Conservation (phyloP, 129 eudicot genomes). For the Arctium minus region DNA sequence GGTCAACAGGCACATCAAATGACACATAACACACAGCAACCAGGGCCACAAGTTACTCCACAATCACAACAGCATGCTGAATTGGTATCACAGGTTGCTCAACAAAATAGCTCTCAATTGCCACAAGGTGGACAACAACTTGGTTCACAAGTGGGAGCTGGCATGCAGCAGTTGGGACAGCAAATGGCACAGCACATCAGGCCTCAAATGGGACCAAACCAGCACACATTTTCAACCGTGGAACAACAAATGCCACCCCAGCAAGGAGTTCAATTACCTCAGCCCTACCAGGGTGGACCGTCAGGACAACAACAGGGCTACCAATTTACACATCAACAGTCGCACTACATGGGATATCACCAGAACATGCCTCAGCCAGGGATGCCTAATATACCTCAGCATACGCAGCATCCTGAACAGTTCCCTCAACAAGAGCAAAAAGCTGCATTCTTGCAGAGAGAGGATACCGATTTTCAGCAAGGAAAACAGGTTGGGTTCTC, state of each 20-base stretch:
- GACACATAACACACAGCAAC: conserved; percentile 31
- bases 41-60: conserved; percentile 31
- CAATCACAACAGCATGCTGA: conserved; percentile 38
- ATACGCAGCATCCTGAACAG: conserved; percentile 40
- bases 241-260: conserved; percentile 47
- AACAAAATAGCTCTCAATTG: conserved; percentile 33
- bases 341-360: conserved; percentile 63
- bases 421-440: conserved; percentile 52
- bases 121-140: conserved; percentile 33
- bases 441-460: conserved; percentile 41
- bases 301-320: conserved; percentile 51
- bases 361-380: conserved; percentile 60
- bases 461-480: conserved; percentile 45
- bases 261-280: conserved; percentile 38
- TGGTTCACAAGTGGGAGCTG: conserved; percentile 35
- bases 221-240: conserved; percentile 19
- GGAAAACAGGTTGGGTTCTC: conserved; percentile 44
- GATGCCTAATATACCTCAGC: conserved; percentile 39
- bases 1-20: conserved; percentile 49
- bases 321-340: conserved; percentile 24
- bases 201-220: conserved; percentile 41
- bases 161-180: conserved; percentile 42
- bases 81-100: conserved; percentile 25
- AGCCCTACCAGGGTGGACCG: conserved; percentile 40
- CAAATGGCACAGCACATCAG: conserved; percentile 29